Evolutionary conservation across 2,329 filamentous ascomycete genomes (phyloP).

Genomic region (Botrytis pseudocinerea): DNA sequence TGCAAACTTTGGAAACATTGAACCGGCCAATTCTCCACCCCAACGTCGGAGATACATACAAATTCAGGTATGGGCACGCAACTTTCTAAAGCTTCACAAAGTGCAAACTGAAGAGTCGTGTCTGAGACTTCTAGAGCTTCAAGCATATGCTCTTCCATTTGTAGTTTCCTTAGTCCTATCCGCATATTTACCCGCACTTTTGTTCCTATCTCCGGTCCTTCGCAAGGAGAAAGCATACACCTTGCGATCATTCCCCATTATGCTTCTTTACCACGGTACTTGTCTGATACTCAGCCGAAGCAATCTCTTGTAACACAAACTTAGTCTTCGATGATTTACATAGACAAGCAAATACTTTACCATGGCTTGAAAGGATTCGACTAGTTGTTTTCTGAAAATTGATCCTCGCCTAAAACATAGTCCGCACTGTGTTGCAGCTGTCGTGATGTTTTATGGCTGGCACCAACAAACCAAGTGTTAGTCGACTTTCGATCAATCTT

Average conservation of each 20-base stretch:
- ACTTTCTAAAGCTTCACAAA: background rate
- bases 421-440: background rate
- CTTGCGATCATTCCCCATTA: background rate
- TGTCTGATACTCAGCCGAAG: background rate
- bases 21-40: background rate
- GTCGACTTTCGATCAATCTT: background rate
- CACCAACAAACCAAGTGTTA: background rate
- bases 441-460: background rate
- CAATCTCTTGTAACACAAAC: background rate
- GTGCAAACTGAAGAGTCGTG: background rate
- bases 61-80: background rate
- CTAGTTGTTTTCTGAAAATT: background rate
- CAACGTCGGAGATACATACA: background rate
- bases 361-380: background rate
- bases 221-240: constrained; percentile 1
- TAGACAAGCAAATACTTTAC: background rate
- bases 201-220: background rate
- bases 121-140: background rate
- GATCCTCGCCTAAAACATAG: background rate
- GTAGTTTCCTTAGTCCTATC: background rate
- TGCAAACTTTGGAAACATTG: background rate
- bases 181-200: background rate
- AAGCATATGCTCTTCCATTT: background rate
- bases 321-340: background rate
- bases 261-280: background rate